phyloP scores from a whole-genome alignment of 2,329 filamentous ascomycete genomes.

The Dothistroma pini region DNA sequence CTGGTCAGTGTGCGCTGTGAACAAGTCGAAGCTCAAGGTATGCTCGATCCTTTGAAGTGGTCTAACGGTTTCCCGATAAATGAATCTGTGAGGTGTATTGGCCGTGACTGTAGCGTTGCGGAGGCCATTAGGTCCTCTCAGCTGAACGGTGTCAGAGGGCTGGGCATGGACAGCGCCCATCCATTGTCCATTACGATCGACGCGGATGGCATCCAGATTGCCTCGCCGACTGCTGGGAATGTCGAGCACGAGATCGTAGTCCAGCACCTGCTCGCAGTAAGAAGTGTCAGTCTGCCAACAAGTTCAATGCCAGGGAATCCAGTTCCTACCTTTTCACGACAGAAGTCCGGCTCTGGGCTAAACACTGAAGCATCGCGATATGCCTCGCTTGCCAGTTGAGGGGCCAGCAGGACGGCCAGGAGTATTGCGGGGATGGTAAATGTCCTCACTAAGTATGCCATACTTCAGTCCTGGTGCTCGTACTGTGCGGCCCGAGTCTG shows the following conservation, averaged over 20 bases:
- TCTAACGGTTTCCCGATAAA: constrained; percentile 11
- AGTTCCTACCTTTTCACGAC: constrained; percentile 6
- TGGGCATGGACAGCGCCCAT: constrained; percentile 10
- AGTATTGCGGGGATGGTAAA: constrained; percentile 7
- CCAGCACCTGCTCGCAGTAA: not conserved
- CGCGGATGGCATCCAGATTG: constrained; percentile 12
- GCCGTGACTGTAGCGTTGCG: constrained; percentile 7
- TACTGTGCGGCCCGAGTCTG: not conserved
- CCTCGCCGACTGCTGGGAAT: constrained; percentile 1
- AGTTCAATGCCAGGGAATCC: too few relatives aligned
- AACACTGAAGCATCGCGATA: constrained; percentile 1
- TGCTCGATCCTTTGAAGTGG: constrained; percentile 11
- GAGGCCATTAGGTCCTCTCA: not conserved
- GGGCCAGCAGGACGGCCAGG: constrained; percentile 10
- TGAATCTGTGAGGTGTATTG: constrained; percentile 7
- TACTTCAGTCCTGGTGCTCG: not conserved
- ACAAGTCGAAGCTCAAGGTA: constrained; percentile 2
- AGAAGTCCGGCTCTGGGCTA: constrained; percentile 6
- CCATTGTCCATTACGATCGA: constrained; percentile 9
- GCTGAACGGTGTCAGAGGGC: constrained; percentile 9
- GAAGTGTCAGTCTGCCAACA: not conserved
- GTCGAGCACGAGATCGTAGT: constrained; percentile 12
- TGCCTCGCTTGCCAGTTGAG: constrained; percentile 9
- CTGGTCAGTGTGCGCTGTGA: not conserved
- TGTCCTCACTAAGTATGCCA: constrained; percentile 7